Evolutionary conservation across 192 early-diverging fungal genomes (phyloP).

Genomic region (Phycomyces blakesleeanus): DNA sequence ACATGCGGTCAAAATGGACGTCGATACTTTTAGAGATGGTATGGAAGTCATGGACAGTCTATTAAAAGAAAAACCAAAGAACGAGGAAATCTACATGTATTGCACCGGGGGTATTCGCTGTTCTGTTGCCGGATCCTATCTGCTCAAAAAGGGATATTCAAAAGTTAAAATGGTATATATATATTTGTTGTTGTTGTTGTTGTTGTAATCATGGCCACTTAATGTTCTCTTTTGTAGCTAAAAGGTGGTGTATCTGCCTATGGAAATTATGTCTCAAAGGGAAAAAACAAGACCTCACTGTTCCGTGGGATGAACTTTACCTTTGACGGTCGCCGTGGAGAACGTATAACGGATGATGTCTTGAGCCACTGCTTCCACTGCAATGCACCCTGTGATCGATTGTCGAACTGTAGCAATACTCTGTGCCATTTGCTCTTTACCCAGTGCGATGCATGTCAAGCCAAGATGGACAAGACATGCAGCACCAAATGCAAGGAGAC

Average conservation of each 20-base stretch:
- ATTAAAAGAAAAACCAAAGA: slow-evolving; percentile 43
- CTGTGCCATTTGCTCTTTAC: slow-evolving; percentile 70
- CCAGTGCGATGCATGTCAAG: slow-evolving; percentile 56
- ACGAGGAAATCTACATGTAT: slow-evolving; percentile 73
- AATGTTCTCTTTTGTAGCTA: too few relatives aligned
- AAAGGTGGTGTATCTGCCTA: slow-evolving; percentile 73
- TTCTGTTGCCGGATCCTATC: slow-evolving; percentile 67
- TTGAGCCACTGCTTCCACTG: slow-evolving; percentile 67
- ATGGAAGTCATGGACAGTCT: slow-evolving; percentile 53
- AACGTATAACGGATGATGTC: slow-evolving; percentile 60
- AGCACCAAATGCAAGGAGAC: slow-evolving; percentile 41
- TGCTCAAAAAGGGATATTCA: slow-evolving; percentile 57
- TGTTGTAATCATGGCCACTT: too few relatives aligned
- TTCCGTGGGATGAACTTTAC: slow-evolving; percentile 78
- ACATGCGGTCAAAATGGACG: slow-evolving; percentile 60
- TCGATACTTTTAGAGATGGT: slow-evolving; percentile 71
- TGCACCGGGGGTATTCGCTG: slow-evolving; percentile 81
- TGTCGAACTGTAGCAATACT: slow-evolving; percentile 65
- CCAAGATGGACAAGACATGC: slow-evolving; percentile 39
- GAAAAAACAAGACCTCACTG: slow-evolving; percentile 40
- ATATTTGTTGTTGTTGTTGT: too few relatives aligned
- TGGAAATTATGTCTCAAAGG: slow-evolving; percentile 43
- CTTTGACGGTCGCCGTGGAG: slow-evolving; percentile 72
- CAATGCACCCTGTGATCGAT: slow-evolving; percentile 56
- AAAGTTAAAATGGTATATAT: slow-evolving; percentile 62